phyloP scores from a whole-genome alignment of 495 filamentous ascomycete species.

The Chaetomium fimeti region DNA sequence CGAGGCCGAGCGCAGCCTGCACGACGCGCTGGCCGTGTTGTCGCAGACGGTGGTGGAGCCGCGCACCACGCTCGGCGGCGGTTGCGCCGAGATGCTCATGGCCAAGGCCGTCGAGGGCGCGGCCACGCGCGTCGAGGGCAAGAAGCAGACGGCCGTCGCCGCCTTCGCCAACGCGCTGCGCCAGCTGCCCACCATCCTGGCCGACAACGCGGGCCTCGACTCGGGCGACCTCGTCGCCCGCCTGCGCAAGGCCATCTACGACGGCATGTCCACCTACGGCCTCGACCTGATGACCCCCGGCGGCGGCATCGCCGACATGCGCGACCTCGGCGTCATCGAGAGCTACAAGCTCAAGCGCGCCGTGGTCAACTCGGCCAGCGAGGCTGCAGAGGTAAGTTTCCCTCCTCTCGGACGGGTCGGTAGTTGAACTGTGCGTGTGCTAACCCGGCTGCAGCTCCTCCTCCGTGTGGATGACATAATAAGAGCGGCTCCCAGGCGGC shows the following conservation, averaged over 20 bases:
- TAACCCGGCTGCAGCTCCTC: slow-evolving; percentile 33
- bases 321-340: slow-evolving; percentile 91
- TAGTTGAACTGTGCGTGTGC: background rate
- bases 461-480: slow-evolving; percentile 43
- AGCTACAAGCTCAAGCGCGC: slow-evolving; percentile 98
- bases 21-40: slow-evolving; percentile 94
- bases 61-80: slow-evolving; percentile 88
- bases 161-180: slow-evolving; percentile 84
- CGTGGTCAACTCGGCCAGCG: slow-evolving; percentile 89
- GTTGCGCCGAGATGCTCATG: slow-evolving; percentile 98
- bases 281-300: slow-evolving; percentile 86
- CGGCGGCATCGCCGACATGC: slow-evolving; percentile 94
- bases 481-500: slow-evolving; percentile 41
- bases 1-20: slow-evolving; percentile 91
- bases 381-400: slow-evolving; percentile 84
- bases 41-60: slow-evolving; percentile 97
- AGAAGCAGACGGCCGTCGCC: slow-evolving; percentile 92
- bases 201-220: slow-evolving; percentile 95
- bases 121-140: slow-evolving; percentile 90
- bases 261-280: slow-evolving; percentile 87
- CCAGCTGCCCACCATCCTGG: slow-evolving; percentile 93
- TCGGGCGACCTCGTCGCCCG: slow-evolving; percentile 90
- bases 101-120: slow-evolving; percentile 94
- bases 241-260: slow-evolving; percentile 88
- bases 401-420: slow-evolving; percentile 1